These are phyloP conservation scores for Scedosporium boydii DNA, from an alignment of 2,329 filamentous ascomycete genomes.

Conservation along the genomic window DNA sequence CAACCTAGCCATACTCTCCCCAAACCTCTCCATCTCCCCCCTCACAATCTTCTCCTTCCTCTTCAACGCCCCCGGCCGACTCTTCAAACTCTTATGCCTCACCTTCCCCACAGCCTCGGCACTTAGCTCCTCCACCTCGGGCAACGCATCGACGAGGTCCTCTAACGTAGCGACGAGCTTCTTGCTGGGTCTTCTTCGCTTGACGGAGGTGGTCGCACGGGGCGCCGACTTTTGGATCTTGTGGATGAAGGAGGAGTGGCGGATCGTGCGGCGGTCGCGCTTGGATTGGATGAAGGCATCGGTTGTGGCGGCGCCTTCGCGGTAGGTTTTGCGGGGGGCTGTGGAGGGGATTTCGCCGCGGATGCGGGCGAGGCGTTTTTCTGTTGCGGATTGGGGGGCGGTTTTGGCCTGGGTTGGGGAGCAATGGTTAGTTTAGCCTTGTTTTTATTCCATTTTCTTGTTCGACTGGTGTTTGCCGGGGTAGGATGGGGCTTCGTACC, in stretches of 20 bases:
- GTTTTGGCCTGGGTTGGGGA: constrained; percentile 13
- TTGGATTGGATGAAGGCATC: constrained; percentile 63
- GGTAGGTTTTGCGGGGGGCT: constrained; percentile 42
- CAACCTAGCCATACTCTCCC: constrained; percentile 71
- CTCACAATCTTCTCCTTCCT: constrained; percentile 70
- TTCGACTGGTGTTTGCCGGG: too few species aligned
- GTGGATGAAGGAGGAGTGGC: constrained; percentile 69
- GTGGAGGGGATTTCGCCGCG: constrained; percentile 38
- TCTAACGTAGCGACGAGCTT: constrained; percentile 71
- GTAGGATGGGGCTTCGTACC: too few species aligned
- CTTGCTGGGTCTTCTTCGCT: constrained; percentile 48
- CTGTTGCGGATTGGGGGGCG: constrained; percentile 42
- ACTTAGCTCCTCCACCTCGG: constrained; percentile 41
- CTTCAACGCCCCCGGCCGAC: constrained; percentile 71
- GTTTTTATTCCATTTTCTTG: too few species aligned
- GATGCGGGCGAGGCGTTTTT: constrained; percentile 43
- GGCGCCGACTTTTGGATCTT: constrained; percentile 59
- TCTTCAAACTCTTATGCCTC: constrained; percentile 64
- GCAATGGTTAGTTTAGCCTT: too few species aligned
- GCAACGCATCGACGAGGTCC: constrained; percentile 70
- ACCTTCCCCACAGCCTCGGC: constrained; percentile 53
- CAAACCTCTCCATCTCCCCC: constrained; percentile 76
- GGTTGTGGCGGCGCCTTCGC: constrained; percentile 37
- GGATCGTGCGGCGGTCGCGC: constrained; percentile 73
- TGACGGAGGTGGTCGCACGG: constrained; percentile 27